A percentile compares a stretch with the other conserved stretches of the same genome.
These are phyloP conservation scores for Pestalotiopsis sp. DNA, from an alignment of 2,329 filamentous ascomycete species.

Conservation along the genomic window DNA sequence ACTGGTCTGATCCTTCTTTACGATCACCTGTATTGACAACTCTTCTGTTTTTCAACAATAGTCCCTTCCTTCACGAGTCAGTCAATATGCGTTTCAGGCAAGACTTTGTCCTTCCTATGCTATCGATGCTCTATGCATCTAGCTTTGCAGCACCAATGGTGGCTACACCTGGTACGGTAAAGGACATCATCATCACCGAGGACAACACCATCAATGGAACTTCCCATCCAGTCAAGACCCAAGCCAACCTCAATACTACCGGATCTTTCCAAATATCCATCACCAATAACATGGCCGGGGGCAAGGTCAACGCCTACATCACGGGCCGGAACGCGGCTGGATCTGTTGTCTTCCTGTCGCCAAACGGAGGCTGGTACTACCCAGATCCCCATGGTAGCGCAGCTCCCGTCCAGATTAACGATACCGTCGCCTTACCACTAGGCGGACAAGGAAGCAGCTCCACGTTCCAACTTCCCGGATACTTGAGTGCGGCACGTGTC, in stretches of 20 bases:
- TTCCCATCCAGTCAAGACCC: neutral
- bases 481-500: constrained; percentile 40
- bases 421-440: neutral
- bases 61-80: neutral
- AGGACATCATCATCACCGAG: constrained; percentile 4
- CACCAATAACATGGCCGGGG: neutral
- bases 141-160: neutral
- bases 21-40: neutral
- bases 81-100: neutral
- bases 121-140: neutral
- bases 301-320: constrained; percentile 4
- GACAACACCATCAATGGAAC: constrained; percentile 9
- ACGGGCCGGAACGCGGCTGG: constrained; percentile 1
- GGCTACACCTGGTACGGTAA: neutral
- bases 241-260: neutral
- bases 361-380: constrained; percentile 1
- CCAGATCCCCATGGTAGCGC: constrained; percentile 1
- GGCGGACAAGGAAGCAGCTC: constrained; percentile 38
- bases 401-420: neutral
- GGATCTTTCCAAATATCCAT: constrained; percentile 1
- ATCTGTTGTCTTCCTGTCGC: constrained; percentile 3
- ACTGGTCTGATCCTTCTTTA: neutral
- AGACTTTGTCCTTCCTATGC: neutral
- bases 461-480: constrained; percentile 39
- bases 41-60: neutral